Conservation (phyloP, 2,329 filamentous ascomycete species). For the Elsinoe perseae region DNA sequence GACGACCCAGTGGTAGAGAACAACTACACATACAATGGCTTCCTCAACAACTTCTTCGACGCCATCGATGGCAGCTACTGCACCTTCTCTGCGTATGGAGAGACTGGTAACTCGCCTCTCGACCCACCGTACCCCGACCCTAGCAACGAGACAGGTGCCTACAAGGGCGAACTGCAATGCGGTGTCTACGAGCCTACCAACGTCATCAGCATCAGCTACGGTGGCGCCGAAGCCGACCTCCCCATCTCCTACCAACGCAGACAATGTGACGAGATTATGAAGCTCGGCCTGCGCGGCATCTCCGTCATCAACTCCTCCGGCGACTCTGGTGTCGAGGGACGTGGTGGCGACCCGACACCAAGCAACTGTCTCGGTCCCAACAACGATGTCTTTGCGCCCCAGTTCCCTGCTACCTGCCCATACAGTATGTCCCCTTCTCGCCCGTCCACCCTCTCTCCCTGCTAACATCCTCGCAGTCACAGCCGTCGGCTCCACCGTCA, state of each 20-base stretch:
- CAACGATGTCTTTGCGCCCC: conserved; percentile 40
- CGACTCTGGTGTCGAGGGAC: conserved; percentile 50
- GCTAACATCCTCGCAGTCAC: conserved; percentile 36
- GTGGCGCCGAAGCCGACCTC: conserved; percentile 49
- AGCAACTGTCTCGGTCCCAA: conserved; percentile 20
- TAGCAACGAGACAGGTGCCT: conserved; percentile 19
- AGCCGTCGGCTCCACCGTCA: conserved; percentile 31
- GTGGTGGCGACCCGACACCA: conserved; percentile 31
- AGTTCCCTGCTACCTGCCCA: conserved; percentile 41
- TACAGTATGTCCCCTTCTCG: conserved; percentile 36
- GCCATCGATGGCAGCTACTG: conserved; percentile 41
- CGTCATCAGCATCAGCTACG: conserved; percentile 56
- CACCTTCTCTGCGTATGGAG: conserved; percentile 16
- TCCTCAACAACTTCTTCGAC: conserved; percentile 44
- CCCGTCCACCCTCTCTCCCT: conserved; percentile 36
- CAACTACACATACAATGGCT: conserved; percentile 24
- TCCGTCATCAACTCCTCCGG: conserved; percentile 56
- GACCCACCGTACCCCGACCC: conserved; percentile 48
- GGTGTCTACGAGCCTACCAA: conserved; percentile 43
- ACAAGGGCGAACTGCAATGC: conserved; percentile 31
- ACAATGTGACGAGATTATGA: conserved; percentile 56
- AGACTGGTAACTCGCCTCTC: neutral
- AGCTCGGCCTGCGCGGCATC: conserved; percentile 58
- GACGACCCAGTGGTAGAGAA: conserved; percentile 36
- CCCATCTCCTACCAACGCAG: conserved; percentile 51